A percentile compares a stretch with the other conserved stretches of the same genome.
phyloP scores from a whole-genome alignment of 495 filamentous ascomycete genomes.

The Trichoderma asperelloides region DNA sequence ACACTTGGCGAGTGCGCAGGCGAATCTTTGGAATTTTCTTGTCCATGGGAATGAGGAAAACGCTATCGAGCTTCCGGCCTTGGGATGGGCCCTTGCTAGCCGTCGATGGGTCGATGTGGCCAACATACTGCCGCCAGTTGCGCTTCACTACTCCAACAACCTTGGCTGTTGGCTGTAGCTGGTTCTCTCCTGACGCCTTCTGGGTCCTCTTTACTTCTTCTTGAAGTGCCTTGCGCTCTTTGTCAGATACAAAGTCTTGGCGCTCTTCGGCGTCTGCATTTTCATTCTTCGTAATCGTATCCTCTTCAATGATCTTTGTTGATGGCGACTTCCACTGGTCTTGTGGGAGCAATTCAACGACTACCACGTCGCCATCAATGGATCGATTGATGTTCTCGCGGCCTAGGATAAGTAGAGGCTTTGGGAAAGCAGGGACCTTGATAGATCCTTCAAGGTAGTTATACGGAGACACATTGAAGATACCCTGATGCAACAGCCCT shows the following conservation, averaged over 20 bases:
- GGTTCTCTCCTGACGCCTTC: slow-evolving; percentile 65
- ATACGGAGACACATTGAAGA: slow-evolving; percentile 93
- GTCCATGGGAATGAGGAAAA: slow-evolving; percentile 96
- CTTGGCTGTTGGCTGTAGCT: slow-evolving; percentile 80
- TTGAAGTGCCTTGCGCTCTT: slow-evolving; percentile 74
- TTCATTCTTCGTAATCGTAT: slow-evolving; percentile 84
- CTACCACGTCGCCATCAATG: slow-evolving; percentile 82
- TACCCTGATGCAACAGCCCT: slow-evolving; percentile 82
- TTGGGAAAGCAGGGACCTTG: slow-evolving; percentile 81
- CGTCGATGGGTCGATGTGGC: slow-evolving; percentile 82
- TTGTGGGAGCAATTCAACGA: slow-evolving; percentile 83
- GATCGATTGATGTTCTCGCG: slow-evolving; percentile 93
- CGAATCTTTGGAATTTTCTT: slow-evolving; percentile 94
- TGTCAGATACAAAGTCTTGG: slow-evolving; percentile 70
- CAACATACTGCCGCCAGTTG: slow-evolving; percentile 97
- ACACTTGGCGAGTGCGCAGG: slow-evolving; percentile 80
- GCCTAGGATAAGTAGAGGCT: slow-evolving; percentile 78
- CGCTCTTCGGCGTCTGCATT: slow-evolving; percentile 72
- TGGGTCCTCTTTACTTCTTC: slow-evolving; percentile 86
- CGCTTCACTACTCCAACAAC: slow-evolving; percentile 89
- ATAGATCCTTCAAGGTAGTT: slow-evolving; percentile 94
- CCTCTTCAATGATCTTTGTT: slow-evolving; percentile 91
- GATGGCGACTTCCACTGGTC: slow-evolving; percentile 96
- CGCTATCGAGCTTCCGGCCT: slow-evolving; percentile 75
- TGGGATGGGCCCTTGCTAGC: slow-evolving; percentile 60